A percentile compares a stretch with the other conserved stretches of the same genome.
phyloP scores from a whole-genome alignment of 208 protist genomes.

The Trypanosoma platydactyli region DNA sequence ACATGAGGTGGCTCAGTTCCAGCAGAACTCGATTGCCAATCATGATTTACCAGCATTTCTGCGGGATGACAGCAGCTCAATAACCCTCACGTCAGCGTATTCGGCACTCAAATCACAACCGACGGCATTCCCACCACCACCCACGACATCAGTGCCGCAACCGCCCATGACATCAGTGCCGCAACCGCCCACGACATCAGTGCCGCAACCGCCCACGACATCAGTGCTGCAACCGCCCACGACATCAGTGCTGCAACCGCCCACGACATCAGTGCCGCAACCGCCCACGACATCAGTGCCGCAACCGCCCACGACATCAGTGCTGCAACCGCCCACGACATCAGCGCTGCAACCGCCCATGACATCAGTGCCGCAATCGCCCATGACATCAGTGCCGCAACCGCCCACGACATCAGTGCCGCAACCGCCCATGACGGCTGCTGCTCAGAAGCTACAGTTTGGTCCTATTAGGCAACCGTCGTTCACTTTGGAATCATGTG shows the following conservation, averaged over 20 bases:
- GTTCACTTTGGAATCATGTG: not conserved
- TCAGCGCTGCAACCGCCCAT: conserved; percentile 7
- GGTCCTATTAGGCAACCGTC: not conserved
- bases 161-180: conserved; percentile 20
- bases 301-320: not conserved
- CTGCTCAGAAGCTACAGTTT: too few relatives aligned
- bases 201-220: conserved; percentile 4
- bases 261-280: not conserved
- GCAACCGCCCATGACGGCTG: not conserved
- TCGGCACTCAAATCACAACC: conserved; percentile 12
- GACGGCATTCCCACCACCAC: not conserved
- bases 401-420: too few relatives aligned
- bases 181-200: conserved; percentile 1
- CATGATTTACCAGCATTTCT: conserved; percentile 28
- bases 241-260: not conserved
- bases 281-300: conserved; percentile 14
- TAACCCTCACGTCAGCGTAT: conserved; percentile 26
- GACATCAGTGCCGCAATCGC: conserved; percentile 1
- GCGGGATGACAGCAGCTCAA: conserved; percentile 11
- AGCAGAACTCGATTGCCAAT: not conserved
- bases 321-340: conserved; percentile 17
- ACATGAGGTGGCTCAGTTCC: conserved; percentile 2
- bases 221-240: not conserved
- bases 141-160: conserved; percentile 5
- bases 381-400: not conserved